phyloP scores from a whole-genome alignment of 192 early-diverging fungal genomes.

The Phlyctochytrium bullatum region DNA sequence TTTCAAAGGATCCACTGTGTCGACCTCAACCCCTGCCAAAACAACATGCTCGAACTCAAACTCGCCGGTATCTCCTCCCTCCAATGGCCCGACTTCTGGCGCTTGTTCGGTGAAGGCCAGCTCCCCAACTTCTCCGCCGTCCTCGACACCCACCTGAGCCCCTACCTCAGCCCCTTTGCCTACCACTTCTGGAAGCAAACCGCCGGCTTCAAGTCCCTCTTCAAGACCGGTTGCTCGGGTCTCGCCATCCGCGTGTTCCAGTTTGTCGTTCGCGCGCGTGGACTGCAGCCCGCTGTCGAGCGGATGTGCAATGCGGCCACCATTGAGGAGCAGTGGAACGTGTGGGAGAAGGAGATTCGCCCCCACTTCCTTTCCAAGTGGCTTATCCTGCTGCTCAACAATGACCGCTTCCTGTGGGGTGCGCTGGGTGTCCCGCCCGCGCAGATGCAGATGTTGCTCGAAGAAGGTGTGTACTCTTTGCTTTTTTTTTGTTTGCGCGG shows the following conservation, averaged over 20 bases:
- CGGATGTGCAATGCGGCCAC: slow-evolving; percentile 52
- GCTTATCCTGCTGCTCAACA: slow-evolving; percentile 66
- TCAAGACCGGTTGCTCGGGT: slow-evolving; percentile 83
- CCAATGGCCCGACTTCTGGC: slow-evolving; percentile 68
- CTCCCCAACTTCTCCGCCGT: slow-evolving; percentile 58
- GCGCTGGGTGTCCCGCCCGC: slow-evolving; percentile 81
- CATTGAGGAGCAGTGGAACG: slow-evolving; percentile 57
- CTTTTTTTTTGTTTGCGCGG: background rate
- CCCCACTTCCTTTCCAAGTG: slow-evolving; percentile 61
- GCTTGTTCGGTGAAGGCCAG: slow-evolving; percentile 73
- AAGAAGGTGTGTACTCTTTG: slow-evolving; percentile 50
- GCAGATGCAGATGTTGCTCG: slow-evolving; percentile 81
- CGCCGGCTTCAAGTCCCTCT: slow-evolving; percentile 60
- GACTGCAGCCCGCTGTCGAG: slow-evolving; percentile 52
- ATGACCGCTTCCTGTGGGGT: slow-evolving; percentile 80
- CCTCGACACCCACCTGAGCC: slow-evolving; percentile 67
- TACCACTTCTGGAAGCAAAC: slow-evolving; percentile 80
- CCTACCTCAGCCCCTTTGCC: slow-evolving; percentile 65
- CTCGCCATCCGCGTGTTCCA: slow-evolving; percentile 69
- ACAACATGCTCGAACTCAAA: slow-evolving; percentile 85
- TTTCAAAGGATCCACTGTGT: slow-evolving; percentile 68
- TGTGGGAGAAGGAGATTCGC: slow-evolving; percentile 68
- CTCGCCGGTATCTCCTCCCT: slow-evolving; percentile 65
- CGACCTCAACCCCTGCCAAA: slow-evolving; percentile 92
- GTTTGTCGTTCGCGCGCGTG: slow-evolving; percentile 55